A percentile compares a stretch with the other conserved stretches of the same genome.
Conservation (phyloP, 257 asterid species). For the Thymus quinquecostatus region DNA sequence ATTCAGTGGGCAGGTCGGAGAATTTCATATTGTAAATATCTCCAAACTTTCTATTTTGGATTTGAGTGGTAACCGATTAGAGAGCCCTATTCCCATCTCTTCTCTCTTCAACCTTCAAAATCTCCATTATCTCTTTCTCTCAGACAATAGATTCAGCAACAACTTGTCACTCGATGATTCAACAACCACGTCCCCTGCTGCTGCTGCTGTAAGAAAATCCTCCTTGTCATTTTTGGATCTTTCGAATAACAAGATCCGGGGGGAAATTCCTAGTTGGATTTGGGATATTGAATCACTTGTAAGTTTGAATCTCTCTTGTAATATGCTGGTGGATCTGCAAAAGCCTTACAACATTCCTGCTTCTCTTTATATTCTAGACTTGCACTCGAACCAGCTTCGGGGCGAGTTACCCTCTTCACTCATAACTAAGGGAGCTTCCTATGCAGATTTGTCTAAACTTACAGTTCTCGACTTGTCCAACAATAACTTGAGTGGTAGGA, state of each 20-base stretch:
- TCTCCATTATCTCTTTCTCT: no score
- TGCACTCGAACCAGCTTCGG: constrained; percentile 34
- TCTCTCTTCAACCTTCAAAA: no score
- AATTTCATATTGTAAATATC: no score
- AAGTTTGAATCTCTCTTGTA: constrained; percentile 37
- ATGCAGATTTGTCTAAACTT: neutral
- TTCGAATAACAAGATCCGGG: no score
- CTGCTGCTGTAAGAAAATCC: no score
- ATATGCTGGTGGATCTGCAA: constrained; percentile 29
- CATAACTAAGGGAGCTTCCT: neutral
- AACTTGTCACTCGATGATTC: neutral
- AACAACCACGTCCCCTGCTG: no score
- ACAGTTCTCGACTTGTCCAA: neutral
- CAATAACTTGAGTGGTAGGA: neutral
- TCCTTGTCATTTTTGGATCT: no score
- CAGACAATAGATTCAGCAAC: no score
- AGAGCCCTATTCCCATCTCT: no score
- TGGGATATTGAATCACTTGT: constrained; percentile 28
- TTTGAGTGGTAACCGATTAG: no score
- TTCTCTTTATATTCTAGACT: neutral
- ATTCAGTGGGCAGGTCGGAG: no score
- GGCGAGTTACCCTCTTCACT: constrained; percentile 26
- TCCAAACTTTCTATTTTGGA: no score
- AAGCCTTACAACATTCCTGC: constrained; percentile 20
- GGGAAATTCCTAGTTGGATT: neutral